Base-by-base conservation (phyloP, 805 yeast genomes). In the Nadsonia fulvescens region DNA sequence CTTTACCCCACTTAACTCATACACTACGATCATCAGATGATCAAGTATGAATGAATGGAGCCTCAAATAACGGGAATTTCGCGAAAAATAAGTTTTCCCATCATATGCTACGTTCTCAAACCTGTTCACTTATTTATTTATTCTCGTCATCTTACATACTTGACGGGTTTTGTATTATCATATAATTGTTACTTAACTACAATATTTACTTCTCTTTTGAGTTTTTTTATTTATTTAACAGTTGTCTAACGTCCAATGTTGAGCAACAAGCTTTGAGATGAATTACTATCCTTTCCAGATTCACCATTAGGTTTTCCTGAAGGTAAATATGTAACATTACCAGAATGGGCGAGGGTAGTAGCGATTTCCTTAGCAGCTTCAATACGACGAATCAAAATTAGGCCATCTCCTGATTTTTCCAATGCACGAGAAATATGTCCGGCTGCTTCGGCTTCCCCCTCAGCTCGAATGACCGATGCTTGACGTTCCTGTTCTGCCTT, bases 381-480 rank as follows among this genome's bases (percentile, higher is more conserved):
- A 39, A 89, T 69, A 56, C 96, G 69, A 63, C 98, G 70, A 42
- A 89, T 83, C 59, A 78, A 65, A 46, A 89, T 61, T 40, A 89
- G 62, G 38, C 96, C 96, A 46, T 89, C 96, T 50, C 98, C 98
- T 13, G 91, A 82, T 58, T 82, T 83, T 29, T 73, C 68, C 38
- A 89, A 65, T 4, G 96, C 95, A 53, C 71, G 78, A 18, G 94
- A 81, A 35, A 89, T 89, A 34, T 71, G 71, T 33, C 89, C 96
- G 4, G 98, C 98, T 32, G 93, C 81, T 53, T 89, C 96, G 26
- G 98, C 98, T 57, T 89, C 98, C 56, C 96, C 98, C 55, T 89
- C 98, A 15, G 98, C 98, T 44, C 96, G 70, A 39, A 89, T 83
- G 42, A 89, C 81, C 24, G 78, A 60, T 2, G 96, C 98, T 51